These are phyloP conservation scores for Epichloe gansuensis DNA, from an alignment of 2,329 filamentous ascomycete genomes.

Conservation along the genomic window DNA sequence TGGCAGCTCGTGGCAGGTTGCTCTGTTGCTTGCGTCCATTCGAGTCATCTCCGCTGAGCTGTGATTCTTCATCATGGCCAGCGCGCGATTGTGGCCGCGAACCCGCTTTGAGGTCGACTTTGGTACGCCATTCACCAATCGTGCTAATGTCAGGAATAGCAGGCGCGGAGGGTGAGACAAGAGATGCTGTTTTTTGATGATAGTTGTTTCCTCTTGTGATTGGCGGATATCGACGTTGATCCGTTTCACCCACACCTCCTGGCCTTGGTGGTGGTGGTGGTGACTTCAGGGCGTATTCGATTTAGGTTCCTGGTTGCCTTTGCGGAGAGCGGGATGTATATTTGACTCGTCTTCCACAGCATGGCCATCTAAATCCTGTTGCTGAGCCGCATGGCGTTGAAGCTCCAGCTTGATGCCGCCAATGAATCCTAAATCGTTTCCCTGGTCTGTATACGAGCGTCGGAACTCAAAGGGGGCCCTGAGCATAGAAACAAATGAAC, in stretches of 20 bases:
- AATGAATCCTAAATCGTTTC: constrained; percentile 24
- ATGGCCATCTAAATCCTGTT: constrained; percentile 16
- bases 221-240: constrained; percentile 24
- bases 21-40: background rate
- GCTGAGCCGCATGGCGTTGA: constrained; percentile 22
- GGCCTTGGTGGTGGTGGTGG: constrained; percentile 9
- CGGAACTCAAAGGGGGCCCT: constrained; percentile 23
- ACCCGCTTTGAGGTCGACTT: constrained; percentile 13
- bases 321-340: constrained; percentile 24
- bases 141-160: constrained; percentile 19
- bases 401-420: constrained; percentile 30
- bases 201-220: constrained; percentile 22
- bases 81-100: background rate
- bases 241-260: constrained; percentile 10
- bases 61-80: background rate
- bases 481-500: constrained; percentile 25
- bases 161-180: constrained; percentile 17
- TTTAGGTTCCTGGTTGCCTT: constrained; percentile 13
- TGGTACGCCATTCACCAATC: constrained; percentile 21
- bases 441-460: constrained; percentile 20
- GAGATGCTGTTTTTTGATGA: constrained; percentile 15
- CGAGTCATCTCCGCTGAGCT: background rate
- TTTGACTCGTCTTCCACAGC: constrained; percentile 14
- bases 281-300: constrained; percentile 18
- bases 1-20: background rate